A percentile compares a stretch with the other conserved stretches of the same genome.
These are phyloP conservation scores for Solanum piurae DNA, from an alignment of 257 asterid genomes.

Conservation along the genomic window DNA sequence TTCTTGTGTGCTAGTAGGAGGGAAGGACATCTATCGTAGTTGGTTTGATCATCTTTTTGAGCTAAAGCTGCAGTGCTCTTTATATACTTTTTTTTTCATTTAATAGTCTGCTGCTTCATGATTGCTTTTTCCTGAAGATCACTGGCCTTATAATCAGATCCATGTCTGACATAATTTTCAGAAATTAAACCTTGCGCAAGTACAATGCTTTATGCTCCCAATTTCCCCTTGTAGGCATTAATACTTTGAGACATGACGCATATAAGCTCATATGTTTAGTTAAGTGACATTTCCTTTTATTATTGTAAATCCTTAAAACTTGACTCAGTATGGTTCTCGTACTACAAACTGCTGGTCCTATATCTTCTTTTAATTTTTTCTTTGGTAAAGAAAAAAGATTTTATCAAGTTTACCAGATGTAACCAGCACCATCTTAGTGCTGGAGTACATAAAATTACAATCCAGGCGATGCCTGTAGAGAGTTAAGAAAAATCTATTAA, in stretches of 20 bases:
- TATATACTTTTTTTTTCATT: not conserved
- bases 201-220: not conserved
- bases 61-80: not conserved
- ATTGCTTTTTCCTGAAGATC: not conserved
- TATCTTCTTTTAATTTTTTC: not conserved
- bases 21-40: not conserved
- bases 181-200: not conserved
- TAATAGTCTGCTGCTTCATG: not conserved
- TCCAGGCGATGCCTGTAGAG: not conserved
- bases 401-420: not conserved
- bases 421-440: not conserved
- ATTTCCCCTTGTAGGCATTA: not conserved
- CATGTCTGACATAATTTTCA: not conserved
- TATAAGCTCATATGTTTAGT: not conserved
- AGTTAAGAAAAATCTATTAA: not conserved
- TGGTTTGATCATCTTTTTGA: not conserved
- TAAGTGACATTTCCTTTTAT: not conserved
- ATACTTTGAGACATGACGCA: not conserved
- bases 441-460: not conserved
- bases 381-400: not conserved
- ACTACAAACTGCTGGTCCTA: not conserved
- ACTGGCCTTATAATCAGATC: not conserved
- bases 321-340: not conserved
- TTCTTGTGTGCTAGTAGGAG: not conserved
- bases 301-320: not conserved